Conservation (phyloP, 257 asterid genomes). For the Solanum etuberosum region DNA sequence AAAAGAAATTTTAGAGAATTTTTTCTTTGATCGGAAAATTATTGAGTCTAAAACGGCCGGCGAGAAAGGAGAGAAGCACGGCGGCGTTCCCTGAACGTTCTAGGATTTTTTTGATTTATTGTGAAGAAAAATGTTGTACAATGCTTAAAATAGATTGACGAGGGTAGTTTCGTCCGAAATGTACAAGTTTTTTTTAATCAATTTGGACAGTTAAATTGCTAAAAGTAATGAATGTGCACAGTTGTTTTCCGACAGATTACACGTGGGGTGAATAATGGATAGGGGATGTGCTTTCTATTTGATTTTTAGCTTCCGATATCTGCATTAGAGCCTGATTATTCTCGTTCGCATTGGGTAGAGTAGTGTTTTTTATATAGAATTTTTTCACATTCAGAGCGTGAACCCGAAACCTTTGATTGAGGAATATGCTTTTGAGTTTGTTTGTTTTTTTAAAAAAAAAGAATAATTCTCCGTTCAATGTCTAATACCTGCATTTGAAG, state of each 20-base stretch:
- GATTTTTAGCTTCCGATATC: too few species aligned
- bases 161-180: neutral
- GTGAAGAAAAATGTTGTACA: neutral
- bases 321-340: too few species aligned
- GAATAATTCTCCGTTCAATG: accelerated
- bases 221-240: neutral
- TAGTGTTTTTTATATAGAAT: accelerated
- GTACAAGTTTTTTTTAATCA: neutral
- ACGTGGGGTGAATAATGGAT: slow-evolving; percentile 1
- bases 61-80: neutral
- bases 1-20: neutral
- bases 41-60: slow-evolving; percentile 13
- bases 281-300: neutral
- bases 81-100: neutral
- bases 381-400: accelerated
- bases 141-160: neutral
- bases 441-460: too few species aligned
- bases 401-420: neutral
- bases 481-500: too few species aligned
- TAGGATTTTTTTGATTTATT: neutral
- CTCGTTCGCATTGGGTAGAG: accelerated
- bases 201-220: neutral
- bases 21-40: neutral
- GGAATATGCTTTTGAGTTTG: too few species aligned
- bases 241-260: neutral